These are phyloP conservation scores for Nidula microcarpa DNA, from an alignment of 768 basidiomycete species.

Conservation along the genomic window DNA sequence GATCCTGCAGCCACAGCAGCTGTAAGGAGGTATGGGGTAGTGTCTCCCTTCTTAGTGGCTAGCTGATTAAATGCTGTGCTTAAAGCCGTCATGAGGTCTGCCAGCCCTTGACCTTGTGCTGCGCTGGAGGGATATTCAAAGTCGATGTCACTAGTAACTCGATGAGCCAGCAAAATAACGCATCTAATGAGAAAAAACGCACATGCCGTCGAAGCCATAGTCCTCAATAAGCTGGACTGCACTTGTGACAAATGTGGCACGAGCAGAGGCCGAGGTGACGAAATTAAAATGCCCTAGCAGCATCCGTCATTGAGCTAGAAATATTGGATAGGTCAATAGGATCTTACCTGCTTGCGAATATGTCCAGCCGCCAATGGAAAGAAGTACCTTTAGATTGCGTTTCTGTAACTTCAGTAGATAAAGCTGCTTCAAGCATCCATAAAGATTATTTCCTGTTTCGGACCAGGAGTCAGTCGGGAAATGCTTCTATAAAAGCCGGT, in stretches of 20 bases:
- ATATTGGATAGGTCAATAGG: too few relatives aligned
- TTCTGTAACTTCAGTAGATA: slow-evolving; percentile 57
- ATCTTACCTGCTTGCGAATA: slow-evolving; percentile 56
- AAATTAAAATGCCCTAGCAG: slow-evolving; percentile 60
- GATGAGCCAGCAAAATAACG: background rate
- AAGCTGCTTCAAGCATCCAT: slow-evolving; percentile 79
- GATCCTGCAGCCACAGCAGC: slow-evolving; percentile 65
- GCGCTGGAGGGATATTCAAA: slow-evolving; percentile 70
- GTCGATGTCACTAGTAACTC: slow-evolving; percentile 57
- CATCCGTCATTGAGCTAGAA: background rate
- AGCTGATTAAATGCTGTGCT: slow-evolving; percentile 61
- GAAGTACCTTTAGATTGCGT: slow-evolving; percentile 49
- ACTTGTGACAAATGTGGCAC: slow-evolving; percentile 54
- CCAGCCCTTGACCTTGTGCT: slow-evolving; percentile 63
- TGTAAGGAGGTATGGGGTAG: slow-evolving; percentile 55
- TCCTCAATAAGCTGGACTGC: slow-evolving; percentile 67
- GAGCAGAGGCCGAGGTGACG: slow-evolving; percentile 45
- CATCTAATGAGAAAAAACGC: slow-evolving; percentile 13
- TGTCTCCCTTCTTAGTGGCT: slow-evolving; percentile 56
- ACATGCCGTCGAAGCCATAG: slow-evolving; percentile 82
- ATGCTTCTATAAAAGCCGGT: slow-evolving; percentile 49
- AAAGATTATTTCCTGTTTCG: slow-evolving; percentile 74
- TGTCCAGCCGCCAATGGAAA: slow-evolving; percentile 62
- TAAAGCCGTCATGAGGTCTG: slow-evolving; percentile 58
- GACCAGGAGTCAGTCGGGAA: slow-evolving; percentile 71